Conservation (phyloP, 106 monocot genomes). For the Allium cepa region DNA sequence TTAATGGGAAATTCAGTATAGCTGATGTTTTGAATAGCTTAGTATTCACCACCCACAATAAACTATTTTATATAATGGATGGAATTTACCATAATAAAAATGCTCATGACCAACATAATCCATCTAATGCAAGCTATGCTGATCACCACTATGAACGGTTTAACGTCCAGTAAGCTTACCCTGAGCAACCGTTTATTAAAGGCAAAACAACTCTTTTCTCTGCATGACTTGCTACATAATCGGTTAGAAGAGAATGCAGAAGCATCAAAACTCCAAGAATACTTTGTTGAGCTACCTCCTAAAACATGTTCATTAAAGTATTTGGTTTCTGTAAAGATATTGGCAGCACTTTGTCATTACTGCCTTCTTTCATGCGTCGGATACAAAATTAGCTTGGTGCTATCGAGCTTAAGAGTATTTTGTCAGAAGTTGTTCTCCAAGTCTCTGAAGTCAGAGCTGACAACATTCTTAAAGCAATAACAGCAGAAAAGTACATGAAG, state of each 20-base stretch:
- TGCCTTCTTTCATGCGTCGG: slow-evolving; percentile 90
- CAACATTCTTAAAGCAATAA: slow-evolving; percentile 86
- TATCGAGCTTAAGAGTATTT: slow-evolving; percentile 62
- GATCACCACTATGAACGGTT: slow-evolving; percentile 51
- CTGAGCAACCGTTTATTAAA: slow-evolving; percentile 80
- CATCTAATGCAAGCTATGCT: slow-evolving; percentile 26
- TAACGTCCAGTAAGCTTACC: slow-evolving; percentile 40
- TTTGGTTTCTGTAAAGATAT: slow-evolving; percentile 92
- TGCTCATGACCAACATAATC: slow-evolving; percentile 38
- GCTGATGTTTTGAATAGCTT: slow-evolving; percentile 60
- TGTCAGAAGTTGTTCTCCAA: slow-evolving; percentile 53
- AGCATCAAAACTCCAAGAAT: slow-evolving; percentile 40
- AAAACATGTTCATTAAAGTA: slow-evolving; percentile 77
- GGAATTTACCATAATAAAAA: slow-evolving; percentile 49
- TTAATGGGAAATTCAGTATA: slow-evolving; percentile 37
- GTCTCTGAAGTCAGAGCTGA: slow-evolving; percentile 54
- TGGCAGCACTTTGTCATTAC: slow-evolving; percentile 79
- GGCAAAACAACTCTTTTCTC: slow-evolving; percentile 67
- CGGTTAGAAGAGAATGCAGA: slow-evolving; percentile 57
- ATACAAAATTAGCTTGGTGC: slow-evolving; percentile 89
- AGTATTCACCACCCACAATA: slow-evolving; percentile 58
- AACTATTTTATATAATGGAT: slow-evolving; percentile 76
- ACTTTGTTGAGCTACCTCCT: slow-evolving; percentile 85
- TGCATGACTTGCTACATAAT: slow-evolving; percentile 68
- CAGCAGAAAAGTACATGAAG: slow-evolving; percentile 86